Evolutionary conservation across 108 stramenopile species (phyloP).

Genomic region (Mayamaea pseudoterrestris): DNA sequence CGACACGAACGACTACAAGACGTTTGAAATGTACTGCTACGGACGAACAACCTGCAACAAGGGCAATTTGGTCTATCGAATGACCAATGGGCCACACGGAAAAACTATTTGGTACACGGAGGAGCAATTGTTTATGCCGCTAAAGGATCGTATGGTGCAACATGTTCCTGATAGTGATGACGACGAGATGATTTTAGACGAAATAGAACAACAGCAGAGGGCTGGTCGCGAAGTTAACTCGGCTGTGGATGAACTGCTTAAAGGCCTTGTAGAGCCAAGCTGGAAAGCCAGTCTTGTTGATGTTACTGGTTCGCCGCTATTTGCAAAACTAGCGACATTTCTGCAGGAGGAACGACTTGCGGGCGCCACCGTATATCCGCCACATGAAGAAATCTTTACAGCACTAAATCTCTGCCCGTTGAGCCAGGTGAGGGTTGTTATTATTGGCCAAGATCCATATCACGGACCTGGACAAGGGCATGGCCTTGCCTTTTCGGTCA

Average conservation of each 20-base stretch:
- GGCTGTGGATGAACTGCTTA: conserved; percentile 5
- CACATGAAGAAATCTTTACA: conserved; percentile 64
- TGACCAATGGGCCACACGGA: conserved; percentile 63
- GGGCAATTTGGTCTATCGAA: conserved; percentile 40
- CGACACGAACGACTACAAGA: conserved; percentile 30
- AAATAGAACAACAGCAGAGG: no score
- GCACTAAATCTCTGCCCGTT: conserved; percentile 87
- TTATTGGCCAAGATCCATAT: conserved; percentile 84
- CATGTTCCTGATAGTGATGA: not conserved
- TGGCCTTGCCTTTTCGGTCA: conserved; percentile 80
- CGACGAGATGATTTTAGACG: conserved; percentile 3
- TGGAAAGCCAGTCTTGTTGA: conserved; percentile 40
- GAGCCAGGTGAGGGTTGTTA: conserved; percentile 66
- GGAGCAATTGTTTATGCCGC: conserved; percentile 54
- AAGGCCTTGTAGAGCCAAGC: conserved; percentile 29
- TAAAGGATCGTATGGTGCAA: conserved; percentile 2
- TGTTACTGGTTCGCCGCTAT: conserved; percentile 23
- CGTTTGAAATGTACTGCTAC: conserved; percentile 68
- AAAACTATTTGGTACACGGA: conserved; percentile 71
- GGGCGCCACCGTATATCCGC: conserved; percentile 66
- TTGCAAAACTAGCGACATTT: conserved; percentile 21
- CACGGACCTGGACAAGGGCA: conserved; percentile 71
- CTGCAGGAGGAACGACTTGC: conserved; percentile 9
- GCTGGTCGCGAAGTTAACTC: not conserved
- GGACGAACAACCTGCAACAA: conserved; percentile 35